Conservation (phyloP, 2,329 filamentous ascomycete genomes). For the Trichoderma sp. region DNA sequence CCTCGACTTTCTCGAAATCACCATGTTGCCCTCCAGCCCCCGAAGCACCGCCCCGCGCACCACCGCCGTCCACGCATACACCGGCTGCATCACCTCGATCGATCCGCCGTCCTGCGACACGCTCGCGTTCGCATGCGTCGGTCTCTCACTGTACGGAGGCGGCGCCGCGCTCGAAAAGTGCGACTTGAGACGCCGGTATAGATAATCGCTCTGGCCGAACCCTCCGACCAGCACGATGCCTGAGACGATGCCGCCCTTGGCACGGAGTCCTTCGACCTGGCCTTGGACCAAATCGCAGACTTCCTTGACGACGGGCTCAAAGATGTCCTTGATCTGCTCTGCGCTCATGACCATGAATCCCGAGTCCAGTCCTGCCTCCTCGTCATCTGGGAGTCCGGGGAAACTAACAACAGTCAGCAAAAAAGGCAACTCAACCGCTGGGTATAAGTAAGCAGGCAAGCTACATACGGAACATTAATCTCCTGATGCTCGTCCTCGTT, state of each 20-base stretch:
- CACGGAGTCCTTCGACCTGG: slow-evolving; percentile 61
- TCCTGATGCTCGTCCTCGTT: slow-evolving; percentile 75
- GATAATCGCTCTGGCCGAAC: slow-evolving; percentile 75
- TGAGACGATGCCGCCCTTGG: slow-evolving; percentile 60
- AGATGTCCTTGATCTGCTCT: slow-evolving; percentile 68
- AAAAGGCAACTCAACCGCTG: background rate
- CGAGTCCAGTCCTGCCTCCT: slow-evolving; percentile 69
- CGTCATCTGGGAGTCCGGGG: slow-evolving; percentile 72
- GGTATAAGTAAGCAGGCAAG: background rate
- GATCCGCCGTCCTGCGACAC: slow-evolving; percentile 50
- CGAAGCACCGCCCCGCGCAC: slow-evolving; percentile 73
- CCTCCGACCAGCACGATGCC: slow-evolving; percentile 81
- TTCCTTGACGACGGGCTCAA: slow-evolving; percentile 70
- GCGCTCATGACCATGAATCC: slow-evolving; percentile 73
- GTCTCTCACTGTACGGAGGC: slow-evolving; percentile 64
- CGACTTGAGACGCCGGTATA: slow-evolving; percentile 67
- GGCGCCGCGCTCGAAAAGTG: slow-evolving; percentile 62
- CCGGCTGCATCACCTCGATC: slow-evolving; percentile 77
- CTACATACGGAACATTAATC: slow-evolving; percentile 67
- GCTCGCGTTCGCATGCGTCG: slow-evolving; percentile 58
- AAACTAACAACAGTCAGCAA: slow-evolving; percentile 45
- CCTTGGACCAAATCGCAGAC: slow-evolving; percentile 66
- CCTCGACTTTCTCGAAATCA: slow-evolving; percentile 68
- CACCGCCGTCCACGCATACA: slow-evolving; percentile 79
- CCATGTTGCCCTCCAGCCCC: slow-evolving; percentile 75